Percentiles rank a stretch among this genome's conserved stretches.
Conservation (phyloP, 805 yeast species). For the Starmerella bombicola region DNA sequence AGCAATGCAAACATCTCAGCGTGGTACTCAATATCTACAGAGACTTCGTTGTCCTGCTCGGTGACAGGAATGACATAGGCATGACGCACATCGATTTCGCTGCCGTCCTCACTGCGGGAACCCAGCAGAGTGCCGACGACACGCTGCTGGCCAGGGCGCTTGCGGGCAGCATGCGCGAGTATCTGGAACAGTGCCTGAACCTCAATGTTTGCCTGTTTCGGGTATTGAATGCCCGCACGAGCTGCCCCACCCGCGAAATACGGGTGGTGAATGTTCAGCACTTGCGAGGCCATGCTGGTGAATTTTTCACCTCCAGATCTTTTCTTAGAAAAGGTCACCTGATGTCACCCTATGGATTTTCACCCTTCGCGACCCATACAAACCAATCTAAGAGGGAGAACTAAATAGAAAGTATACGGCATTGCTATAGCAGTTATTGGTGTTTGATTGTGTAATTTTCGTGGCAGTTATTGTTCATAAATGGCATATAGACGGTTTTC, state of each 20-base stretch:
- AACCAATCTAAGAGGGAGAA: too few relatives aligned
- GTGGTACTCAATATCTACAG: conserved; percentile 67
- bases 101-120: conserved; percentile 69
- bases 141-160: conserved; percentile 43
- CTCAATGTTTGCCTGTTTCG: conserved; percentile 39
- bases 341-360: too few relatives aligned
- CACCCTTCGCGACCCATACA: too few relatives aligned
- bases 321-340: too few relatives aligned
- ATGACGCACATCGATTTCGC: conserved; percentile 56
- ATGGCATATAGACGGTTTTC: too few relatives aligned
- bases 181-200: conserved; percentile 65
- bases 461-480: too few relatives aligned
- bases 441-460: too few relatives aligned
- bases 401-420: too few relatives aligned
- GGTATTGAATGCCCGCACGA: conserved; percentile 22
- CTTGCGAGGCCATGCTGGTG: conserved; percentile 15
- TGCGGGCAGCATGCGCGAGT: conserved; percentile 54
- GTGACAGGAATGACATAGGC: conserved; percentile 63
- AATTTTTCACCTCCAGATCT: too few relatives aligned
- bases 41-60: conserved; percentile 62
- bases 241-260: conserved; percentile 18
- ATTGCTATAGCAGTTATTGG: too few relatives aligned
- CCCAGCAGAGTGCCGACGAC: conserved; percentile 78
- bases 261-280: conserved; percentile 17
- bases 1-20: conserved; percentile 55